Conservation (phyloP, 164 flowering plant genomes). For the Stephania japonica region DNA sequence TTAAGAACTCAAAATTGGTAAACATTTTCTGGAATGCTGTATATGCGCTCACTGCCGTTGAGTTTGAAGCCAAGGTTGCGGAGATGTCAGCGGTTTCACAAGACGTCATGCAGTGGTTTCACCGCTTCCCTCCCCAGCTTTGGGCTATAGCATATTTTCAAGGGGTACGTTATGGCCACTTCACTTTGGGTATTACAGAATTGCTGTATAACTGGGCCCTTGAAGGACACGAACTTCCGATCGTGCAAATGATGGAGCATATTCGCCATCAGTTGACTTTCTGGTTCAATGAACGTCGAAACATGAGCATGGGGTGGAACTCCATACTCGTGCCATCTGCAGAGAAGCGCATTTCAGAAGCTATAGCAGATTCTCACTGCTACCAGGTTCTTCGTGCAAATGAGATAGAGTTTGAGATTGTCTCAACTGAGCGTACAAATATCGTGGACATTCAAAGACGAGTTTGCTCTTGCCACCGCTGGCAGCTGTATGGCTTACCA, state of each 20-base stretch:
- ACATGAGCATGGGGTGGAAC: constrained; percentile 34
- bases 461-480: constrained; percentile 81
- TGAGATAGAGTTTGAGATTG: constrained; percentile 78
- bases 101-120: constrained; percentile 77
- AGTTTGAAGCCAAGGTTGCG: constrained; percentile 71
- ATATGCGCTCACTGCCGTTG: constrained; percentile 78
- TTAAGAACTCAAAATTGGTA: constrained; percentile 50
- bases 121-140: constrained; percentile 64
- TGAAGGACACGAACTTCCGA: constrained; percentile 56
- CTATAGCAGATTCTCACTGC: constrained; percentile 49
- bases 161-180: constrained; percentile 92
- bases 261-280: constrained; percentile 40
- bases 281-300: constrained; percentile 45
- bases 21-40: constrained; percentile 98
- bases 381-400: constrained; percentile 66
- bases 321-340: constrained; percentile 54
- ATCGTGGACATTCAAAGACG: constrained; percentile 51
- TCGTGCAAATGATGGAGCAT: constrained; percentile 60
- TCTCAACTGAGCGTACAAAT: constrained; percentile 71
- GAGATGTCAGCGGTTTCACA: constrained; percentile 84
- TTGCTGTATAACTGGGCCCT: constrained; percentile 47
- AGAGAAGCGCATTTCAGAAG: constrained; percentile 47
- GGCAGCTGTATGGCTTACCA: constrained; percentile 92
- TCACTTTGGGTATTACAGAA: constrained; percentile 65
- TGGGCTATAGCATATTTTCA: constrained; percentile 98